phyloP scores from a whole-genome alignment of 2,329 filamentous ascomycete genomes.

The Penicillium decumbens region DNA sequence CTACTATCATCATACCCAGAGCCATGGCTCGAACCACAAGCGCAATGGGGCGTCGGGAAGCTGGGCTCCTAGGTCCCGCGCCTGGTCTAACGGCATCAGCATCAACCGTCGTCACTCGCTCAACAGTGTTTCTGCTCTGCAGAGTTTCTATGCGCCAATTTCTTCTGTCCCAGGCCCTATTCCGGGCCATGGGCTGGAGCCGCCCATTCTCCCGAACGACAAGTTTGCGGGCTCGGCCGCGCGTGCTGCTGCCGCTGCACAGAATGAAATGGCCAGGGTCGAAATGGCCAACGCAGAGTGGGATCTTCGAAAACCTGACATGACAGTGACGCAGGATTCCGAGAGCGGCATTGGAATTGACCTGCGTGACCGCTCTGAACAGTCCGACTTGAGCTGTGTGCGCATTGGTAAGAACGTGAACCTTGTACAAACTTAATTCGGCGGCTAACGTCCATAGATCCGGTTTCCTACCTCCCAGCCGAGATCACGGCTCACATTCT shows the following conservation, averaged over 20 bases:
- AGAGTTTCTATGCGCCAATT: conserved; percentile 32
- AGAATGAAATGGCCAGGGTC: conserved; percentile 37
- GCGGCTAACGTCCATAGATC: conserved; percentile 41
- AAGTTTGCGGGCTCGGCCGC: conserved; percentile 44
- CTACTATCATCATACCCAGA: conserved; percentile 14
- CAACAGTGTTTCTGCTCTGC: conserved; percentile 33
- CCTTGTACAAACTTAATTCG: neutral
- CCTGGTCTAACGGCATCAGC: conserved; percentile 28
- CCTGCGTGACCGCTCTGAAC: conserved; percentile 36
- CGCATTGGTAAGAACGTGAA: conserved; percentile 32
- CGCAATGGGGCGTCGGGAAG: conserved; percentile 20
- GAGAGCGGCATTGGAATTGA: conserved; percentile 50
- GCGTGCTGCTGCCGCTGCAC: conserved; percentile 47
- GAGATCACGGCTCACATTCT: conserved; percentile 59
- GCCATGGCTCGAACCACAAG: conserved; percentile 15
- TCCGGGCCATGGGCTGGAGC: conserved; percentile 36
- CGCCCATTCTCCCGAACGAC: conserved; percentile 40
- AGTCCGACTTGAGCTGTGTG: conserved; percentile 35
- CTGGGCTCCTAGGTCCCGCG: conserved; percentile 24
- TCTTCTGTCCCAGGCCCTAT: conserved; percentile 30
- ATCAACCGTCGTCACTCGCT: conserved; percentile 37
- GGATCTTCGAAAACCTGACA: conserved; percentile 30
- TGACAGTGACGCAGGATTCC: conserved; percentile 38
- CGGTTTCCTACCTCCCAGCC: conserved; percentile 51
- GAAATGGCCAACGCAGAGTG: conserved; percentile 30